Evolutionary conservation across 2,329 filamentous ascomycete species (phyloP).

Genomic region (Plectosphaerella plurivora): DNA sequence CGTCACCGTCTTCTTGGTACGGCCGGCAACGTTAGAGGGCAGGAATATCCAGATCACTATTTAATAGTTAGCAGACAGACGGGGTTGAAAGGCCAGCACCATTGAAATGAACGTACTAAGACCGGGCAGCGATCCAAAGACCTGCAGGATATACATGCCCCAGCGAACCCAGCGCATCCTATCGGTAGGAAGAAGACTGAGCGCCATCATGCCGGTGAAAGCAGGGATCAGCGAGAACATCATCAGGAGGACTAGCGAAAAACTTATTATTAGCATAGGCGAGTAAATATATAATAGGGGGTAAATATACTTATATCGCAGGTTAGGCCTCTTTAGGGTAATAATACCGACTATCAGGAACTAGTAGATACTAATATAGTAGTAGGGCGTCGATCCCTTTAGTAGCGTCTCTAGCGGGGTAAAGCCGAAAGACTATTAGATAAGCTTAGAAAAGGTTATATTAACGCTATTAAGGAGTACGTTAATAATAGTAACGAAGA

Average conservation of each 20-base stretch:
- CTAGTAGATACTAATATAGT: constrained; percentile 20
- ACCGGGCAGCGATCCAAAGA: constrained; percentile 18
- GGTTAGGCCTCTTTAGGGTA: constrained; percentile 20
- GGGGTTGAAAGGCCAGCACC: background rate
- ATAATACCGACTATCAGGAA: constrained; percentile 18
- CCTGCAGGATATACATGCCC: constrained; percentile 25
- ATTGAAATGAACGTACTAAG: constrained; percentile 12
- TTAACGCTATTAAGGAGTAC: constrained; percentile 26
- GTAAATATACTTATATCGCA: constrained; percentile 17
- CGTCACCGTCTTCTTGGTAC: constrained; percentile 27
- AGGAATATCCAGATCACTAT: constrained; percentile 26
- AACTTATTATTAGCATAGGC: background rate
- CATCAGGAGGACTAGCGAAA: constrained; percentile 17
- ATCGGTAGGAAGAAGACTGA: constrained; percentile 20
- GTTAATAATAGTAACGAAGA: constrained; percentile 27
- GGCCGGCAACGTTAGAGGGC: constrained; percentile 31
- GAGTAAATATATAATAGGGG: background rate
- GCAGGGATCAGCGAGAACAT: constrained; percentile 23
- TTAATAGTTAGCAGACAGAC: background rate
- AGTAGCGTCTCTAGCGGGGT: constrained; percentile 22
- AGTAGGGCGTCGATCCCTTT: constrained; percentile 23
- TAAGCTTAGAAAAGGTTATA: constrained; percentile 24
- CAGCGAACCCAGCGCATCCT: constrained; percentile 22
- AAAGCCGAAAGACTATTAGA: constrained; percentile 27
- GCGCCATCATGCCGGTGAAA: constrained; percentile 23